Percentiles rank a stretch among this genome's conserved stretches.
Evolutionary conservation across 2,329 filamentous ascomycete genomes (phyloP).

Genomic region (Pleomassaria siparia): DNA sequence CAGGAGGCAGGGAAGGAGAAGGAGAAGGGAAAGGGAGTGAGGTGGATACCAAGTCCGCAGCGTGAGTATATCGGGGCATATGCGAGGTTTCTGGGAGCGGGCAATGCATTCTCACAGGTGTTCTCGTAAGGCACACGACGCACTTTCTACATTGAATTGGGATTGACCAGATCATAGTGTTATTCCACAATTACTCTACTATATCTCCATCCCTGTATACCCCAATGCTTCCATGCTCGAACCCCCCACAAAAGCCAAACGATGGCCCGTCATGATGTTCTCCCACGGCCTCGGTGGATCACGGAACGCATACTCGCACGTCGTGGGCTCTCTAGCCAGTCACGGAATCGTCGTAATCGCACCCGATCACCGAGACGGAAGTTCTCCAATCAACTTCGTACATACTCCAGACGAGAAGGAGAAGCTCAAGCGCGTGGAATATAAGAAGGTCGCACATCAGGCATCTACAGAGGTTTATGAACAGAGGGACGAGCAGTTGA

Average conservation of each 20-base stretch:
- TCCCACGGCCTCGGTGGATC: slow-evolving; percentile 82
- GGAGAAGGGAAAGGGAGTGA: slow-evolving; percentile 60
- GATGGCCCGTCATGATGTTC: slow-evolving; percentile 83
- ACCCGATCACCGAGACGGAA: slow-evolving; percentile 81
- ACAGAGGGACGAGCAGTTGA: slow-evolving; percentile 69
- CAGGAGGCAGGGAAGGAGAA: slow-evolving; percentile 22
- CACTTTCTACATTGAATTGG: neutral
- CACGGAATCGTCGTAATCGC: slow-evolving; percentile 80
- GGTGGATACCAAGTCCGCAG: slow-evolving; percentile 79
- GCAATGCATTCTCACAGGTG: slow-evolving; percentile 48
- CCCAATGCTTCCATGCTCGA: slow-evolving; percentile 68
- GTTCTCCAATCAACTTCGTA: slow-evolving; percentile 72
- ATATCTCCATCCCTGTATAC: slow-evolving; percentile 70
- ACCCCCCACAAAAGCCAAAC: slow-evolving; percentile 49
- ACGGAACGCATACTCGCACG: slow-evolving; percentile 81
- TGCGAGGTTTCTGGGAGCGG: slow-evolving; percentile 71
- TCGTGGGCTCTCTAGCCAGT: slow-evolving; percentile 75
- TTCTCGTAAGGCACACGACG: slow-evolving; percentile 37
- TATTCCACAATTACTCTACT: slow-evolving; percentile 71
- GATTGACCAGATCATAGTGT: slow-evolving; percentile 48
- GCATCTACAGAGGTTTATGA: slow-evolving; percentile 66
- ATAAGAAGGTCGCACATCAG: slow-evolving; percentile 59
- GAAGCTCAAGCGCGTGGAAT: slow-evolving; percentile 46
- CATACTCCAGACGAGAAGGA: slow-evolving; percentile 56
- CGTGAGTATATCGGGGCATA: slow-evolving; percentile 73